Conservation (phyloP, 441 rosid species). For the Biscutella auriculata region DNA sequence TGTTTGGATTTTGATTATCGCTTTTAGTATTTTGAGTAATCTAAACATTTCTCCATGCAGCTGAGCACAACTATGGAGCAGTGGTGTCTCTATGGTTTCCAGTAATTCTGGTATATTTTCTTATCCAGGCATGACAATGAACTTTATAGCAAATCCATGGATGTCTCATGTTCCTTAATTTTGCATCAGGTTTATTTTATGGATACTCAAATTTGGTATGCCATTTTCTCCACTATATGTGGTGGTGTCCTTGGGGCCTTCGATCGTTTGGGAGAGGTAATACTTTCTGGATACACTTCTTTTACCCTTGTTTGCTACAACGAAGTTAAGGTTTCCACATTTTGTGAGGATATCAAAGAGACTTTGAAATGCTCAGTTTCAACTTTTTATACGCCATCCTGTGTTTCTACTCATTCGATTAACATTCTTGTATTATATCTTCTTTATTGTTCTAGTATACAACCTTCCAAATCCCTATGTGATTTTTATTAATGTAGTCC, state of each 20-base stretch:
- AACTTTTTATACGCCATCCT: not conserved
- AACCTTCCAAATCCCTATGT: not conserved
- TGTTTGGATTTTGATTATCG: constrained; percentile 3
- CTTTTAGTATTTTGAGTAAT: constrained; percentile 3
- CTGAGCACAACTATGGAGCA: constrained; percentile 60
- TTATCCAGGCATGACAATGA: not conserved
- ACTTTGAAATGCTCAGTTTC: not conserved
- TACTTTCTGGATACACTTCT: constrained; percentile 8
- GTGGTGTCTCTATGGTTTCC: constrained; percentile 82
- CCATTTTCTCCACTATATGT: constrained; percentile 72
- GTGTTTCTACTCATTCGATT: not conserved
- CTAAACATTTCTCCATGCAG: constrained; percentile 36
- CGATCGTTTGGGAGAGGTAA: constrained; percentile 97
- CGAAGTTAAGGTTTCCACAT: not conserved
- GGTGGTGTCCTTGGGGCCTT: constrained; percentile 95
- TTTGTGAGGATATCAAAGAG: not conserved
- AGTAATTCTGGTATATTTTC: constrained; percentile 45
- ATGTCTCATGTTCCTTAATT: constrained; percentile 16
- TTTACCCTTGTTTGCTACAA: not conserved
- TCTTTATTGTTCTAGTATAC: not conserved
- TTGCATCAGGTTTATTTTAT: constrained; percentile 74
- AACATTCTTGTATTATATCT: not conserved
- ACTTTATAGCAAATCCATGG: not conserved
- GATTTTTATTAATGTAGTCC: not conserved
- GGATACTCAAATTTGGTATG: constrained; percentile 98